Conservation (phyloP, 2,329 filamentous ascomycete species). For the Ophiostoma piceae region DNA sequence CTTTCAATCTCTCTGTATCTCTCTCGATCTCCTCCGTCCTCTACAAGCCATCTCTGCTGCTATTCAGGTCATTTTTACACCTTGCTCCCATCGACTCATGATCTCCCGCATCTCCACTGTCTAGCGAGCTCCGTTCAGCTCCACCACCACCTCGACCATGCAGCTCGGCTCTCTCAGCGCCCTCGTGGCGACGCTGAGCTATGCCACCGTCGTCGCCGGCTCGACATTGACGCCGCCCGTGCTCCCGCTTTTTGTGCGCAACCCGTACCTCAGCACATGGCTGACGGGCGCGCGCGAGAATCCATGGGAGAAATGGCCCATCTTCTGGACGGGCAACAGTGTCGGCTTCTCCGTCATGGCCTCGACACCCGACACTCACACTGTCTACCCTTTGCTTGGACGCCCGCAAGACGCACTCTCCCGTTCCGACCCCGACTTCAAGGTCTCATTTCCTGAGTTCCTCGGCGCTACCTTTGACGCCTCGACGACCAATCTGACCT, state of each 20-base stretch:
- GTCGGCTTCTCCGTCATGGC: conserved; percentile 49
- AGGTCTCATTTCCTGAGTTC: conserved; percentile 38
- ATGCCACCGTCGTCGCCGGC: conserved; percentile 38
- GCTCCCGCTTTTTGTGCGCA: conserved; percentile 53
- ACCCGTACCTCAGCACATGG: conserved; percentile 58
- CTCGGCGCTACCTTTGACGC: conserved; percentile 30
- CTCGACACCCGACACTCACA: conserved; percentile 39
- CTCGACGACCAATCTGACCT: conserved; percentile 38
- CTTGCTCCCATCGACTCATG: background rate
- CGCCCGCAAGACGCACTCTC: conserved; percentile 47
- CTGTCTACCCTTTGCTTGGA: conserved; percentile 48
- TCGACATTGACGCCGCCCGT: conserved; percentile 53
- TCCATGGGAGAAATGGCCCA: conserved; percentile 82
- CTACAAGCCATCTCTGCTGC: background rate
- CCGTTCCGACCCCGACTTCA: conserved; percentile 34
- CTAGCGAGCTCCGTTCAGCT: conserved; percentile 6
- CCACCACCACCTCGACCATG: conserved; percentile 20
- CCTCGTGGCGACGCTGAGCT: conserved; percentile 22
- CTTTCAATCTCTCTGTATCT: background rate
- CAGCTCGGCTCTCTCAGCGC: conserved; percentile 17
- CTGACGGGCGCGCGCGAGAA: conserved; percentile 61
- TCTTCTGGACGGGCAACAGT: conserved; percentile 41
- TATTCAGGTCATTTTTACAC: background rate
- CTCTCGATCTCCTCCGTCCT: background rate
- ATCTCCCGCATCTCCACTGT: conserved; percentile 1